Base-by-base conservation (phyloP, 352 stramenopile species). In the Phytophthora lateralis region DNA sequence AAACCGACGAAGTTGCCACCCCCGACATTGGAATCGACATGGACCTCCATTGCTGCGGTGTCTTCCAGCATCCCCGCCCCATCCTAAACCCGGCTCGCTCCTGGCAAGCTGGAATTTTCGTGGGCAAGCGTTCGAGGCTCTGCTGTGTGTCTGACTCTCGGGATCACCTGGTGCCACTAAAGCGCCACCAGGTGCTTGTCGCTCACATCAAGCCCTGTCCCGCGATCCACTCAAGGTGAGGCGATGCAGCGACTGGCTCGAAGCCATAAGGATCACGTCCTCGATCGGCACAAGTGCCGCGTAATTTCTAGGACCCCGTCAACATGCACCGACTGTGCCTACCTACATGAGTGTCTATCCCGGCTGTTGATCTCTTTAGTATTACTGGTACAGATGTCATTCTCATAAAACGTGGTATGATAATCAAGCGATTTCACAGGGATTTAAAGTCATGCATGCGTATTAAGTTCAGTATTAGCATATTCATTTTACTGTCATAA, bases 261-360 rank as follows among this genome's bases (percentile, higher is more conserved):
- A 38, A n/a, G 10, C 32, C 8, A 11, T 17, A 15, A 6, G 38
- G 51, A 53, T 60, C 53, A 52, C 20, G 53, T 52, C 52, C 9
- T 20, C 12, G 52, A 60, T 51, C 42, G 39, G 52, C 39, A 37
- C n/a, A n/a, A 8, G 17, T 42, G 15, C 38, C 5, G 5, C 59
- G 43, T 66, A 55, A 61, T 66, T 45, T 9, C 2, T 6, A 2
- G 27, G 12, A 35, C 48, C n/a, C 0, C 58, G 18, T 66, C 58
- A 66, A 60, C 41, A 50, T 66, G 50, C 8, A 21, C 52, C 21
- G 35, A 24, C 24, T 56, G 44, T 62, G 51, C 20, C 52, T 43
- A 67, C 59, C 44, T 37, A 41, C 58, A 54, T 15, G 15, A 39
- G 15, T 42, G n/a, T 5, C 42, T 54, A 60, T 55, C 32, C 49